A percentile compares a stretch with the other conserved stretches of the same genome.
These are phyloP conservation scores for Camelina sativa DNA, from an alignment of 345 rosid genomes.

Conservation along the genomic window DNA sequence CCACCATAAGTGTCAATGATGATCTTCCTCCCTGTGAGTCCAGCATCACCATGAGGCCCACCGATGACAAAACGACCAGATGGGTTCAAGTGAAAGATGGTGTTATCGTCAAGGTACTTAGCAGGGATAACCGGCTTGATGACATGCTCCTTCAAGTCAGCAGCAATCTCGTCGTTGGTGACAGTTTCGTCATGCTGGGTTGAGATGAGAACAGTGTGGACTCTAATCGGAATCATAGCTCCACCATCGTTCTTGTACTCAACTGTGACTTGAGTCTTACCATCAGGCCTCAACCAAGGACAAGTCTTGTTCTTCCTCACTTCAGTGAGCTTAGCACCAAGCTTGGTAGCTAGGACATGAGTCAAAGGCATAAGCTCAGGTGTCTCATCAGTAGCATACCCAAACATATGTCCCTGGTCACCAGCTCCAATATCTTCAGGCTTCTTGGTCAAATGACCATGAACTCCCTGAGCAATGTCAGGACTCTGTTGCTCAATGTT, in stretches of 20 bases:
- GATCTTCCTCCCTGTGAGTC: slow-evolving; percentile 82
- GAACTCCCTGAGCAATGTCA: slow-evolving; percentile 85
- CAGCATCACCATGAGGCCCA: slow-evolving; percentile 88
- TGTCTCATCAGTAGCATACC: slow-evolving; percentile 82
- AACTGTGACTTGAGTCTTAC: slow-evolving; percentile 81
- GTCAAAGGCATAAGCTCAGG: slow-evolving; percentile 81
- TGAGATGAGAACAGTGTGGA: slow-evolving; percentile 80
- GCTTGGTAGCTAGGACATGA: slow-evolving; percentile 80
- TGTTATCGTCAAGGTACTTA: slow-evolving; percentile 70
- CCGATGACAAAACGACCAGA: slow-evolving; percentile 86
- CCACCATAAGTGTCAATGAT: slow-evolving; percentile 81
- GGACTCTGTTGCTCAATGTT: slow-evolving; percentile 85
- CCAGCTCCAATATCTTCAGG: slow-evolving; percentile 94
- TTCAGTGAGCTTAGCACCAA: slow-evolving; percentile 84
- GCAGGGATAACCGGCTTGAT: slow-evolving; percentile 77
- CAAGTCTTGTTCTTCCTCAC: slow-evolving; percentile 82
- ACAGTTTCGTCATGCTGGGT: slow-evolving; percentile 87
- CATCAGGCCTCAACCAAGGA: slow-evolving; percentile 83
- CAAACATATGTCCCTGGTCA: slow-evolving; percentile 85
- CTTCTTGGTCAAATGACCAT: slow-evolving; percentile 75
- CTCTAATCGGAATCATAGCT: slow-evolving; percentile 73
- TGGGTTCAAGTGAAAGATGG: slow-evolving; percentile 83
- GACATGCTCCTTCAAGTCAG: slow-evolving; percentile 71
- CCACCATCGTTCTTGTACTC: slow-evolving; percentile 72
- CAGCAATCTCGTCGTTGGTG: slow-evolving; percentile 70